Conservation (phyloP, 345 rosid species). For the Syzygium grande region DNA sequence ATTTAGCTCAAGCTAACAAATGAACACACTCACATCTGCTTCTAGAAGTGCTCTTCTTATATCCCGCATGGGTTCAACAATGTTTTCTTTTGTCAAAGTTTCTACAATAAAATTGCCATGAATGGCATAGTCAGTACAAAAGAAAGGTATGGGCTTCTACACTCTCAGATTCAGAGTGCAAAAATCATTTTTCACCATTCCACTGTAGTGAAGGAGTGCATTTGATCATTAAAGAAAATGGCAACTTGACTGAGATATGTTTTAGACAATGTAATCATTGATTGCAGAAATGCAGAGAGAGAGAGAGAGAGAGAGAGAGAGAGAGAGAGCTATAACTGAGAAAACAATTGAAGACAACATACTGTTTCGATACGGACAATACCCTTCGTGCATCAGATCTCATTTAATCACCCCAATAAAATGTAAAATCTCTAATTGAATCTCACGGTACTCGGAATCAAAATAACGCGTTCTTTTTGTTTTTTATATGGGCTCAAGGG, state of each 20-base stretch:
- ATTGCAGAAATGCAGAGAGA: not conserved
- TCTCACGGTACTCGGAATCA: not conserved
- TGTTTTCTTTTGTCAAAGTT: conserved; percentile 88
- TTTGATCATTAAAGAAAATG: not conserved
- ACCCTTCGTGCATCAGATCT: not conserved
- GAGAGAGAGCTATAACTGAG: not conserved
- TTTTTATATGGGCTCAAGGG: not conserved
- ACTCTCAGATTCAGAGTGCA: not conserved
- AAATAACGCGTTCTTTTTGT: not conserved
- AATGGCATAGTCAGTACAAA: not conserved
- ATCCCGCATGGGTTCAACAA: conserved; percentile 94
- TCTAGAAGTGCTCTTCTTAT: conserved; percentile 94
- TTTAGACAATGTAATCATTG: not conserved
- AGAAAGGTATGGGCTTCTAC: not conserved
- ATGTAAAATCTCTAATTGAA: not conserved
- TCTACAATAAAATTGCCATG: conserved; percentile 36
- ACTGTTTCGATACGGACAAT: not conserved
- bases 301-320: not conserved
- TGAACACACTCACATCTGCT: conserved; percentile 82
- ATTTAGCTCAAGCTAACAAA: not conserved
- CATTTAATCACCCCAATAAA: not conserved
- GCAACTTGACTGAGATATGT: not conserved
- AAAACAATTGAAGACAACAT: not conserved
- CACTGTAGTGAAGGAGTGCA: not conserved
- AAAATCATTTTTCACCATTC: too few species aligned